Percentiles rank a stretch among this genome's conserved stretches.
These are phyloP conservation scores for Ascochyta lentis DNA, from an alignment of 2,329 filamentous ascomycete genomes.

Conservation along the genomic window DNA sequence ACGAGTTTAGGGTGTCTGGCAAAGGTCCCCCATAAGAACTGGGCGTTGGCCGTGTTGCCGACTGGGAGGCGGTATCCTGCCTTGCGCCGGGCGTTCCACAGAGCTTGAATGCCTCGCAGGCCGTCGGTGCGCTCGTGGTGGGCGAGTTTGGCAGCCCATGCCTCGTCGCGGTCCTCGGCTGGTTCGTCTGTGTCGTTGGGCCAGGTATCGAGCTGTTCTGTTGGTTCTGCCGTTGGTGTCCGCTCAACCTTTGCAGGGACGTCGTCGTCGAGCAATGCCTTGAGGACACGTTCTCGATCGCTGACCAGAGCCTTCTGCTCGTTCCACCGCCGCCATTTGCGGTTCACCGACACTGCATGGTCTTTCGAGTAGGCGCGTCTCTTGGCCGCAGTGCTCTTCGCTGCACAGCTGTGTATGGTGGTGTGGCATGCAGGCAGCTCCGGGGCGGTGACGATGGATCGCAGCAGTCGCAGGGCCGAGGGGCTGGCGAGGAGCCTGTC, in stretches of 20 bases:
- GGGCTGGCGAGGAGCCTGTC: slow-evolving; percentile 55
- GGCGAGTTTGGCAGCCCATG: slow-evolving; percentile 53
- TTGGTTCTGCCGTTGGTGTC: neutral
- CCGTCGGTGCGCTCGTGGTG: slow-evolving; percentile 53
- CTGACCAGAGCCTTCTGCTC: slow-evolving; percentile 8
- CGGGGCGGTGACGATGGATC: slow-evolving; percentile 38
- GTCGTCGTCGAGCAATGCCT: slow-evolving; percentile 17
- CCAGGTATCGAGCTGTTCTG: neutral
- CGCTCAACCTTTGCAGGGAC: slow-evolving; percentile 1
- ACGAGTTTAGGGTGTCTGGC: slow-evolving; percentile 48
- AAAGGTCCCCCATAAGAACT: slow-evolving; percentile 56
- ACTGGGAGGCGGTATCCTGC: slow-evolving; percentile 51
- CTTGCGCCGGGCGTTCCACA: slow-evolving; percentile 52
- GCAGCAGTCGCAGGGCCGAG: slow-evolving; percentile 51
- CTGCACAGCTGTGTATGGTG: slow-evolving; percentile 24
- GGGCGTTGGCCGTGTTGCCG: slow-evolving; percentile 45
- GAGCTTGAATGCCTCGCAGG: slow-evolving; percentile 47
- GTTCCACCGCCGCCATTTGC: slow-evolving; percentile 26
- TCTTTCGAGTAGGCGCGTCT: slow-evolving; percentile 25
- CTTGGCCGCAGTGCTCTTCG: slow-evolving; percentile 9
- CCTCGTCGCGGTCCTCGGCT: slow-evolving; percentile 18
- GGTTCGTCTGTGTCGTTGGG: neutral
- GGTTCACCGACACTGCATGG: slow-evolving; percentile 2
- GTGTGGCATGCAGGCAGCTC: slow-evolving; percentile 30
- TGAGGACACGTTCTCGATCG: slow-evolving; percentile 18